Conservation (phyloP, 331 rosid species). For the Saraca asoca region DNA sequence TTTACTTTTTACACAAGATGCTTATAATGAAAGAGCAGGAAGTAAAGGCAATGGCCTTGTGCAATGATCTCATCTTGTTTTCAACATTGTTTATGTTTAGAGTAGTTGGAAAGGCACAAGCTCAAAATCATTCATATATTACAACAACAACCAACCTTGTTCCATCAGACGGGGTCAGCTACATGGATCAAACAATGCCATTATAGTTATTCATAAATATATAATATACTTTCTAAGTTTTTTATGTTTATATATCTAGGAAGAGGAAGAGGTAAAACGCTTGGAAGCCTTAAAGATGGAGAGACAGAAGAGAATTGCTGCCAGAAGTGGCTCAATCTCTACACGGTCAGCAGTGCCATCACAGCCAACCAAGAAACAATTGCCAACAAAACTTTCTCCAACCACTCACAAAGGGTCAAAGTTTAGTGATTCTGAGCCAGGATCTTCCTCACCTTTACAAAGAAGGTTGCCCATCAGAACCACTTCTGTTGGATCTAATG, state of each 20-base stretch:
- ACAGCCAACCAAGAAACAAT: conserved; percentile 54
- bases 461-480: conserved; percentile 52
- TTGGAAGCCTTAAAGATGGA: conserved; percentile 82
- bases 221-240: background rate
- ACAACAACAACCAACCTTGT: background rate
- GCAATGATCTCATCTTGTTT: no score
- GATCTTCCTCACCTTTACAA: conserved; percentile 79
- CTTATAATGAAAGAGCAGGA: conserved; percentile 22
- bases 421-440: conserved; percentile 90
- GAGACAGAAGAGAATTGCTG: conserved; percentile 97
- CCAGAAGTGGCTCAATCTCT: conserved; percentile 62
- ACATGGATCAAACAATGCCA: no score
- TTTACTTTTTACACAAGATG: conserved; percentile 9
- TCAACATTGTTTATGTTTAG: background rate
- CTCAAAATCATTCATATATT: conserved; percentile 12
- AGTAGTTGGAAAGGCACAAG: conserved; percentile 13
- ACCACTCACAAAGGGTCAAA: conserved; percentile 74
- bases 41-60: conserved; percentile 14
- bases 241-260: conserved; percentile 50
- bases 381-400: conserved; percentile 63
- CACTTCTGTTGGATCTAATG: conserved; percentile 58
- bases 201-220: no score
- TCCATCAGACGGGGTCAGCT: background rate
- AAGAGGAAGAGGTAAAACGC: conserved; percentile 76
- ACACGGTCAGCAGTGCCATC: conserved; percentile 48